Conservation (phyloP, 2,329 filamentous ascomycete species). For the Harringtonia aguacate region DNA sequence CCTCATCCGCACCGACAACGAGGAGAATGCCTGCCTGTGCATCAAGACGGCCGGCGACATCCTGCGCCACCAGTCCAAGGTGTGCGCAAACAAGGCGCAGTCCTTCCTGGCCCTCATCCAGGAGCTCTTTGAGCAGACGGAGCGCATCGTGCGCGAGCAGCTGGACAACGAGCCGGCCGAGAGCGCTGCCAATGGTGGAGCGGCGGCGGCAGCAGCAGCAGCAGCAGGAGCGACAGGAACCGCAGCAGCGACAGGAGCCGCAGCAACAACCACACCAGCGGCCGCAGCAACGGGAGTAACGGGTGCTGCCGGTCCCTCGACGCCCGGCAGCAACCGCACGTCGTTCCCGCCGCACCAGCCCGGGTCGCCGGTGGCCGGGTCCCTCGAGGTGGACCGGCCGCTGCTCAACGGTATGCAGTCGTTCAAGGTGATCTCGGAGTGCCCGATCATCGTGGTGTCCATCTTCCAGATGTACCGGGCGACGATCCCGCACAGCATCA, state of each 20-base stretch:
- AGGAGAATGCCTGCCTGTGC: slow-evolving; percentile 96
- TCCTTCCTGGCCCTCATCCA: slow-evolving; percentile 84
- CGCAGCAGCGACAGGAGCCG: slow-evolving; percentile 18
- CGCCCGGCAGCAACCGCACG: slow-evolving; percentile 52
- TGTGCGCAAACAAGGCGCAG: slow-evolving; percentile 69
- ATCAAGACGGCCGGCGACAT: slow-evolving; percentile 98
- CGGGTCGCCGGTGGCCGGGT: slow-evolving; percentile 76
- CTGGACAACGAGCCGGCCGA: slow-evolving; percentile 65
- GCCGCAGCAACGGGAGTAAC: too few species aligned
- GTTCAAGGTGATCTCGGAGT: slow-evolving; percentile 96
- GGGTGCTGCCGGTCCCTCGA: slow-evolving; percentile 55
- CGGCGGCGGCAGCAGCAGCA: not conserved
- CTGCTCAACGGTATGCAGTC: slow-evolving; percentile 93
- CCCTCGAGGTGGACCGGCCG: slow-evolving; percentile 71
- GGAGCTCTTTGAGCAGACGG: slow-evolving; percentile 92
- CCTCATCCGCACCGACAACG: slow-evolving; percentile 83
- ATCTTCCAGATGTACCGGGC: slow-evolving; percentile 88
- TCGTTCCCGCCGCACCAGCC: slow-evolving; percentile 64
- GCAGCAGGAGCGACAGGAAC: not conserved
- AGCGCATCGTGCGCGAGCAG: slow-evolving; percentile 87
- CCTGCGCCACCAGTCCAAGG: slow-evolving; percentile 83
- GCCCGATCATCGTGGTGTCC: slow-evolving; percentile 96
- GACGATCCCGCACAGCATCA: slow-evolving; percentile 75
- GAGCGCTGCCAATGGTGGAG: not conserved
- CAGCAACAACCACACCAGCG: slow-evolving; percentile 14